Base-by-base conservation (phyloP, 768 basidiomycete genomes). In the Boletus pseudo-olivaceus region DNA sequence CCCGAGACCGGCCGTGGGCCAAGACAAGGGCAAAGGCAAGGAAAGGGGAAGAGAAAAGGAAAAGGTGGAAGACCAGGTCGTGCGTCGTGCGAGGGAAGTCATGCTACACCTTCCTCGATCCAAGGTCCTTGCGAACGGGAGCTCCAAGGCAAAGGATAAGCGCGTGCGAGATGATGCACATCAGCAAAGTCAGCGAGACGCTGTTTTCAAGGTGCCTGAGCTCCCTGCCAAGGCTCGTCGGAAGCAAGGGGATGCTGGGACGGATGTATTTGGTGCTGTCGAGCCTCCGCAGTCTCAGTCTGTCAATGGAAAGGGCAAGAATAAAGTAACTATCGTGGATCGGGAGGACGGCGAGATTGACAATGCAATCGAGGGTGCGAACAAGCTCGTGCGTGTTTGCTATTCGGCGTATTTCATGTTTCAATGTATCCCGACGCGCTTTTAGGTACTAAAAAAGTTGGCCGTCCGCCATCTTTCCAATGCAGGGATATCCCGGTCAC, bases 331-430 rank as follows among this genome's bases (percentile, higher is more conserved):
- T 12, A 64, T 57, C 9, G 54, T 62, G 9, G 76, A 57, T 69
- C 74, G 9, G 9, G 53, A 44, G 7, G 54, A 63, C 9, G 33
- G 33, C 17, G 68, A 64, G 45, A 56, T 52, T 9, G 66, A 63
- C 15, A 57, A 58, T 26, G 59, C 73, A 51, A 61, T 81, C 39
- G 85, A 88, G 70, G 79, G 74, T 60, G 72, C 75, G 6, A 88
- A 87, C 63, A 88, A 84, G 67, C 77, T 76, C 56, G 87, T 87
- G 57, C 61, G 77, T 68, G 19, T 47, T 20, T n/a, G 11, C 14
- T 44, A 11, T 38, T 52, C 32, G 42, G 9, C 27, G 12, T 15
- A 23, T 19, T n/a, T 26, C 5, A 23, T 15, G 2, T 29, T 20
- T 54, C 15, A 1, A 27, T 7, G 20, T 29, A 23, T 47, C 19